Evolutionary conservation across 179 eudicot species (phyloP), one percentile per base, ranked within the genome.

Genomic region (Gypsophila paniculata): DNA sequence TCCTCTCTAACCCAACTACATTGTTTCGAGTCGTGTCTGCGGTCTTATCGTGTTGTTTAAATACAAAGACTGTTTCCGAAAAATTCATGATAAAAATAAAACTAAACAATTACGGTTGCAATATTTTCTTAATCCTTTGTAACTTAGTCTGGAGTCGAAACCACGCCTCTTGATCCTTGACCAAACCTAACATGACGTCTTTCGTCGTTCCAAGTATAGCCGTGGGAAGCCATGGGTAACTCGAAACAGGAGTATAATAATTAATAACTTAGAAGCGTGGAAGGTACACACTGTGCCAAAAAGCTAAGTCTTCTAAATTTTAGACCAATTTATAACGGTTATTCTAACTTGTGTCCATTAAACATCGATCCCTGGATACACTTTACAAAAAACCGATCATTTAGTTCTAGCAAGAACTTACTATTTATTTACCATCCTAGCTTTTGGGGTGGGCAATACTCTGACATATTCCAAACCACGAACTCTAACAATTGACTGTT

Each of bases 401-500:
- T 61, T 61, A 29, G 15, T n/a, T 14, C 19, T 38, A 39, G 23
- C 51, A 38, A 64, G 52, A 5, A n/a, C 44, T 18, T 6, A 39
- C 44, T 39, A 5, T 14, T 4, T 62, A 13, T 42, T 22, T 14
- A n/a, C 58, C 23, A 57, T 25, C 65, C 70, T 65, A 65, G 34
- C 69, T 12, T 61, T 49, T 11, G 51, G 25, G 54, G 51, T 61
- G 17, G 61, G 15, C 38, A 46, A 17, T 48, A 34, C 63, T 53
- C 39, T 64, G 78, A 29, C 75, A 74, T 29, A 78, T 51, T 58
- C 52, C 70, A 60, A 79, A 79, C 75, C 59, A 36, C 53, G 10
- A 39, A 48, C 34, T 10, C 48, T 29, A 67, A 74, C 32, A 74
- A 70, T 18, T 64, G 59, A 69, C 78, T 48, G 15, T 65, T 29